These are phyloP conservation scores for Pythium biforme DNA, from an alignment of 352 stramenopile genomes.

Conservation along the genomic window DNA sequence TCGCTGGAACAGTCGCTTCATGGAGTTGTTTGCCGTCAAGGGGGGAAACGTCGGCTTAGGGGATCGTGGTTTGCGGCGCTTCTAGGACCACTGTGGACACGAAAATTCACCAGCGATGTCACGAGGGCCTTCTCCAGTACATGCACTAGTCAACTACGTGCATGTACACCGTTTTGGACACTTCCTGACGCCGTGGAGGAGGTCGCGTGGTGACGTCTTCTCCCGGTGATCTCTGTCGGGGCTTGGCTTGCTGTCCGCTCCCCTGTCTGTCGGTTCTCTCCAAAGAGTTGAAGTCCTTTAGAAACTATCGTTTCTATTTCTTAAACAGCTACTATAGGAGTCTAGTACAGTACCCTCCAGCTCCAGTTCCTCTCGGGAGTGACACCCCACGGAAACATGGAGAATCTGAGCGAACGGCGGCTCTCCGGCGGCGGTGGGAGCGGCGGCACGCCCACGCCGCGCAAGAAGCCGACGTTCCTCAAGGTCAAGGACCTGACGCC, in stretches of 20 bases:
- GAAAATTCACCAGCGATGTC: background rate
- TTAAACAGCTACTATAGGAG: constrained; percentile 13
- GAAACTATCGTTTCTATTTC: no score
- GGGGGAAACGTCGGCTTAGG: background rate
- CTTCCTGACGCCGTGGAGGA: background rate
- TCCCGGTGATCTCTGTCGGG: no score
- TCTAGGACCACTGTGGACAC: background rate
- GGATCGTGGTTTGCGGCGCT: background rate
- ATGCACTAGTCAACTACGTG: background rate
- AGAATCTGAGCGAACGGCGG: constrained; percentile 8
- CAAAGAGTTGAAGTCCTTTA: constrained; percentile 8
- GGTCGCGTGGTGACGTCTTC: no score
- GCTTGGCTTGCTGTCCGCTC: no score
- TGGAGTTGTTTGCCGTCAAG: background rate
- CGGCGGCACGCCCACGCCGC: constrained; percentile 22
- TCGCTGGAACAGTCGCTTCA: constrained; percentile 66
- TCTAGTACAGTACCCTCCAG: constrained; percentile 1
- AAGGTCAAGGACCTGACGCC: constrained; percentile 78
- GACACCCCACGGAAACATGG: constrained; percentile 8
- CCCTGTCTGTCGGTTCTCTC: background rate
- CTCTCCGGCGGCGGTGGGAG: constrained; percentile 6
- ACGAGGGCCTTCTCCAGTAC: background rate
- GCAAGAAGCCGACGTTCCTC: constrained; percentile 58
- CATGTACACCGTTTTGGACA: background rate
- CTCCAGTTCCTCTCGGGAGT: background rate